Evolutionary conservation across 345 rosid species (phyloP).

Genomic region (Hypericum androsaemum): DNA sequence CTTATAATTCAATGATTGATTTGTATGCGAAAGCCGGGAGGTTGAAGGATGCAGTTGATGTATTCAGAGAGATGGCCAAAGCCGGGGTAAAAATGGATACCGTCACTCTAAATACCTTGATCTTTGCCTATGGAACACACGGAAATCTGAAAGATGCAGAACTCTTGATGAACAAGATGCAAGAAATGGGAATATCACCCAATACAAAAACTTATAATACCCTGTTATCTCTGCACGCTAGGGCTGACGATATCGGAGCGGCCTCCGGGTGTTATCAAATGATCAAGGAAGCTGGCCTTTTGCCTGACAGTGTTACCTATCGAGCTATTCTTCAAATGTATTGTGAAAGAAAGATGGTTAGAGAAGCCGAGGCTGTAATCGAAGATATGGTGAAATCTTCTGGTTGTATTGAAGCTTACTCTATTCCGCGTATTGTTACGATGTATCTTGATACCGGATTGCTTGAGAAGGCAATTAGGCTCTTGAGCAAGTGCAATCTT

Average conservation of each 20-base stretch:
- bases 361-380: slow-evolving; percentile 52
- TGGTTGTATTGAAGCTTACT: slow-evolving; percentile 50
- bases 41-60: slow-evolving; percentile 62
- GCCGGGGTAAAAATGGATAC: slow-evolving; percentile 66
- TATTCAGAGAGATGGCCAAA: slow-evolving; percentile 70
- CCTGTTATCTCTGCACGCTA: slow-evolving; percentile 62
- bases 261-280: slow-evolving; percentile 50
- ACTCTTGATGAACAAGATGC: slow-evolving; percentile 63
- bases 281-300: slow-evolving; percentile 65
- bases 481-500: slow-evolving; percentile 37
- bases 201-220: slow-evolving; percentile 79
- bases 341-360: slow-evolving; percentile 58
- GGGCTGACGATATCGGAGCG: slow-evolving; percentile 55
- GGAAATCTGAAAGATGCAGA: slow-evolving; percentile 75
- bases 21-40: slow-evolving; percentile 90
- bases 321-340: slow-evolving; percentile 66
- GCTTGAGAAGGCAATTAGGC: slow-evolving; percentile 34
- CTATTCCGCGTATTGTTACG: slow-evolving; percentile 63
- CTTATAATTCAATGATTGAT: slow-evolving; percentile 77
- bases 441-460: slow-evolving; percentile 56
- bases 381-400: slow-evolving; percentile 49
- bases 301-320: slow-evolving; percentile 61
- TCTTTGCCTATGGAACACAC: slow-evolving; percentile 69
- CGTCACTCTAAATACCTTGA: slow-evolving; percentile 83
- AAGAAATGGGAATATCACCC: slow-evolving; percentile 49